phyloP scores from a whole-genome alignment of 805 yeast species.

The Kuraishia ogatae region DNA sequence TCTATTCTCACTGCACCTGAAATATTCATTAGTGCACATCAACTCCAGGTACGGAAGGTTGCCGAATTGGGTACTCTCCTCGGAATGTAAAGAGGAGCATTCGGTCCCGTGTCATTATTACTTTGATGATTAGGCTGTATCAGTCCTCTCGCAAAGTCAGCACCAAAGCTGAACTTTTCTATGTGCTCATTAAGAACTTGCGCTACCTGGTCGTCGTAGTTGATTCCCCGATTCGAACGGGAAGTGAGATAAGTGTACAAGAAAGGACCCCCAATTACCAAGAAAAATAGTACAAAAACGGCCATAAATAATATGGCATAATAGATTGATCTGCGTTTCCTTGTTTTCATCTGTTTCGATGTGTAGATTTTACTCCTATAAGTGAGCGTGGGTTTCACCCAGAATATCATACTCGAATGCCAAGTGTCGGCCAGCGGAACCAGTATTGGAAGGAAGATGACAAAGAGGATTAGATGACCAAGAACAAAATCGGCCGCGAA shows the following conservation, averaged over 20 bases:
- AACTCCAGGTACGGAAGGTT: constrained; percentile 1
- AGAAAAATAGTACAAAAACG: constrained; percentile 22
- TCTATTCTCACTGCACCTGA: neutral
- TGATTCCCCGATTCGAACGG: neutral
- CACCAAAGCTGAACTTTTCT: constrained; percentile 7
- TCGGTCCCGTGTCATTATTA: constrained; percentile 58
- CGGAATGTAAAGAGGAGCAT: constrained; percentile 38
- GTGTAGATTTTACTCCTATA: constrained; percentile 31
- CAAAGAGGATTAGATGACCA: constrained; percentile 32
- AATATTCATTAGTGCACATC: neutral
- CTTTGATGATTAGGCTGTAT: constrained; percentile 54
- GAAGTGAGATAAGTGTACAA: neutral
- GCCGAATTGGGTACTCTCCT: constrained; percentile 4
- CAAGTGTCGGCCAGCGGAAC: constrained; percentile 38
- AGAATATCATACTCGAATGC: constrained; percentile 41
- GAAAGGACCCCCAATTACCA: constrained; percentile 28
- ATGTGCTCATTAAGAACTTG: constrained; percentile 37
- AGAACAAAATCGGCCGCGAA: constrained; percentile 40
- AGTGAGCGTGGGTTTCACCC: constrained; percentile 32
- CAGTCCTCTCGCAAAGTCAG: constrained; percentile 24
- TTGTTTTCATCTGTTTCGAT: constrained; percentile 26
- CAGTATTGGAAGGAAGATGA: constrained; percentile 30
- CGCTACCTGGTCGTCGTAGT: neutral
- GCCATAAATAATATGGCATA: constrained; percentile 39
- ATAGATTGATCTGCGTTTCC: constrained; percentile 31